Conservation (phyloP, 208 protist genomes). For the Kentomonas sorsogonicus region DNA sequence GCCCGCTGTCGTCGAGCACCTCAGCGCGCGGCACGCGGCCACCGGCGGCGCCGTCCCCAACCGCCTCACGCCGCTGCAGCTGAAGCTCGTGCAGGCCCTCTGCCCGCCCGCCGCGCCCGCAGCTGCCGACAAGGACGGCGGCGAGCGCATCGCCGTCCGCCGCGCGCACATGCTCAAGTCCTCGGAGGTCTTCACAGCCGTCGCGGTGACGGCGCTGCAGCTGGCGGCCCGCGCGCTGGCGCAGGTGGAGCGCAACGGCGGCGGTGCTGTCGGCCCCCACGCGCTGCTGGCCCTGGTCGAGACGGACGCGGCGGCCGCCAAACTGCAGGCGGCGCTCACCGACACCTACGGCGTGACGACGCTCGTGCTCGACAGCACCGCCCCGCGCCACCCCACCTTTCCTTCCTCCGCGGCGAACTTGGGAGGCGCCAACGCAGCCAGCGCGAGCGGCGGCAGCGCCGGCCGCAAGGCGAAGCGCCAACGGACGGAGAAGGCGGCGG, state of each 20-base stretch:
- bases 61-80: conserved; percentile 18
- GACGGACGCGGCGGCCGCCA: conserved; percentile 13
- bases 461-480: neutral
- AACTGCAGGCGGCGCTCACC: conserved; percentile 20
- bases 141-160: conserved; percentile 15
- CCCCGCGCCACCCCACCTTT: conserved; percentile 14
- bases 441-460: neutral
- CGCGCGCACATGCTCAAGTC: conserved; percentile 18
- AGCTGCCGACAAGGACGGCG: neutral
- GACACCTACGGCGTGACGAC: conserved; percentile 23
- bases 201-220: conserved; percentile 33
- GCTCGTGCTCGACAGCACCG: conserved; percentile 15
- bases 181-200: conserved; percentile 9
- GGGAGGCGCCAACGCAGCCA: neutral
- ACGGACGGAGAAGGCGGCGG: neutral
- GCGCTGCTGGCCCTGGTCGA: conserved; percentile 47
- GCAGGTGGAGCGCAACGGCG: neutral
- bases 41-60: conserved; percentile 9
- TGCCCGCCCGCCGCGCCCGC: neutral
- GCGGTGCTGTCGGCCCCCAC: conserved; percentile 6
- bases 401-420: neutral
- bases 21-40: conserved; percentile 7
- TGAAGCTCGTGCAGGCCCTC: conserved; percentile 17
- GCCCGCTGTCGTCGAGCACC: conserved; percentile 13
- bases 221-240: conserved; percentile 11